These are phyloP conservation scores for Polymyxa betae DNA, from an alignment of 208 protist genomes.

Conservation along the genomic window DNA sequence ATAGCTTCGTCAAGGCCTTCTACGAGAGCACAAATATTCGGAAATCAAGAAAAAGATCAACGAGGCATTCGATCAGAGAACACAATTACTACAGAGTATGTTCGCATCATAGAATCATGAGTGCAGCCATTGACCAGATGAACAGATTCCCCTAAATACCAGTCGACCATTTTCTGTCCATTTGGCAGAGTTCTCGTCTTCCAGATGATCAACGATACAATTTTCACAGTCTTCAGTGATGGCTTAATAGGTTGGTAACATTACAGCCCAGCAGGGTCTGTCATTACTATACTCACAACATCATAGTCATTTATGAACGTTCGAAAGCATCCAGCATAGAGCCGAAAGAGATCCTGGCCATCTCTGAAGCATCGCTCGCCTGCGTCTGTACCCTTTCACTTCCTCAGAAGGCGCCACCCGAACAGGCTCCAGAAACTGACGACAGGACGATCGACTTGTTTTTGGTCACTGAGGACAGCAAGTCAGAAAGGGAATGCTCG, in stretches of 20 bases:
- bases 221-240: not conserved
- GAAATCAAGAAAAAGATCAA: conserved; percentile 13
- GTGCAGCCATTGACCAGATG: not conserved
- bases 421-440: not conserved
- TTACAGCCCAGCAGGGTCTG: too few relatives aligned
- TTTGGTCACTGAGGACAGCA: not conserved
- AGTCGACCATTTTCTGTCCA: not conserved
- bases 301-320: conserved; percentile 1
- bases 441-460: not conserved
- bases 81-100: not conserved
- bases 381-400: not conserved
- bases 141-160: conserved; percentile 22
- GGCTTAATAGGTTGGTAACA: not conserved
- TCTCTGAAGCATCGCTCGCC: not conserved
- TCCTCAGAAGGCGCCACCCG: not conserved
- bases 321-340: not conserved
- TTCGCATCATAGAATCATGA: not conserved
- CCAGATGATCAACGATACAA: not conserved
- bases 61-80: not conserved
- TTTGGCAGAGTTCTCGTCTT: not conserved
- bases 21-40: conserved; percentile 22
- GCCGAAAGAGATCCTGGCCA: not conserved
- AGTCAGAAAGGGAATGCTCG: too few relatives aligned
- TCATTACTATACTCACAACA: not conserved
- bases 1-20: not conserved